Base-by-base conservation (phyloP, 116 monocot genomes). In the Phalaenopsis hybrid region DNA sequence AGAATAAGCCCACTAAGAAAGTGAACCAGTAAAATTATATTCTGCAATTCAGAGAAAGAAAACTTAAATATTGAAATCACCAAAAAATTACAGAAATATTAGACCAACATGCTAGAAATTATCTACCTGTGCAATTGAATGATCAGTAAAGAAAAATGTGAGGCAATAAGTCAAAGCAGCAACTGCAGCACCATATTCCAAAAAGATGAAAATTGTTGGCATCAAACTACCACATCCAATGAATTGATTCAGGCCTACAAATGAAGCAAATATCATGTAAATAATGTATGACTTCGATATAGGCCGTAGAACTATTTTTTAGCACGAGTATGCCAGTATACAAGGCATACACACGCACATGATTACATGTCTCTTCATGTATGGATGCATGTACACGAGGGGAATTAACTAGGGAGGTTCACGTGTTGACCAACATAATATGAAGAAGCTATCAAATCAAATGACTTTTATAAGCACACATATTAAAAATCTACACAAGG, bases 71-170 rank as follows among this genome's bases (percentile, higher is more conserved):
- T 43, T 46, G 78, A 69, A 13, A 9, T 70, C 31, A 76, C 23
- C 34, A 16, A 75, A n/a, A 57, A 10, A 80, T 9, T 10, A 44
- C 11, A 28, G 61, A 48, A 63, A 51, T 55, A 23, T 45, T 25
- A 33, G 68, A 52, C 28, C 1, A 59, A 28, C 82, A 69, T 23
- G 44, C 77, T 58, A 79, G 34, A 57, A 43, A 48, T 50, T 41
- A 77, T 43, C 82, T 77, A 92, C 96, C 96, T 96, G 96, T 80
- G 96, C 96, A 80, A 92, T 61, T 75, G 89, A 81, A 81, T 96
- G 96, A 76, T 96, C 94, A 89, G 90, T 89, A 86, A 96, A 96
- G 88, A 94, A 93, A 80, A 96, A 96, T 5, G 90, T 90, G 8
- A 96, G 90, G 83, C 96, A 96, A 83, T 96, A 96, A 16, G 96